Evolutionary conservation across 106 monocot species (phyloP), one percentile per base, ranked within the genome.

Genomic region (Amphibolis antarctica): DNA sequence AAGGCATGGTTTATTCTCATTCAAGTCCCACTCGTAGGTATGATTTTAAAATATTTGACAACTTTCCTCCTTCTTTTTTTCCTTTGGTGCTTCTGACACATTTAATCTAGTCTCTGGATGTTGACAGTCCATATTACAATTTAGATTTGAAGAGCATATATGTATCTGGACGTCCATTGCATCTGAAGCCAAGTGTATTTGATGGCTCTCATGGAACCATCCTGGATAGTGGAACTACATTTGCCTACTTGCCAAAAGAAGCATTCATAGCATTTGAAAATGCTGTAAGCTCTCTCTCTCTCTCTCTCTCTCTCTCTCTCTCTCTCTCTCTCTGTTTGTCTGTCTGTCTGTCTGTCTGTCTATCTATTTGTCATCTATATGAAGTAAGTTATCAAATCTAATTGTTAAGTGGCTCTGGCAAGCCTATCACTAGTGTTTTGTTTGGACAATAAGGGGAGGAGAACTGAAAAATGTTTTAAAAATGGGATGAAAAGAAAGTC

Each of bases 191-290:
- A 3, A 82, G 54, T 52, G 66, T 86, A 0, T 96, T 96, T 65
- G 69, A 96, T 67, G 55, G 76, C 42, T 80, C 73, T 62, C 80
- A 89, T 66, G 94, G 94, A 51, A 89, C 94, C 64, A 68, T 96
- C 48, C 77, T 96, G 79, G 94, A 96, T 74, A 96, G 94, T 75
- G 94, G 94, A n/a, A 96, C 94, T 5, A 96, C 94, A 53, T 89
- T 84, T 76, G 86, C 94, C 46, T 96, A 96, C 62, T 70, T 96
- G 64, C 94, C 94, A 42, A 75, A 82, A 70, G 69, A 75, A 55
- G 94, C 89, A 73, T 96, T 89, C 75, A n/a, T 36, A 22, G 79
- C 79, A 63, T 79, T 96, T 43, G 77, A 62, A 67, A 82, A 96
- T 65, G 79, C 86, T 75, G 94, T 96, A 80, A 82, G 83, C 50